Conservation (phyloP, 2,329 filamentous ascomycete genomes). For the Trichoderma simmonsii region DNA sequence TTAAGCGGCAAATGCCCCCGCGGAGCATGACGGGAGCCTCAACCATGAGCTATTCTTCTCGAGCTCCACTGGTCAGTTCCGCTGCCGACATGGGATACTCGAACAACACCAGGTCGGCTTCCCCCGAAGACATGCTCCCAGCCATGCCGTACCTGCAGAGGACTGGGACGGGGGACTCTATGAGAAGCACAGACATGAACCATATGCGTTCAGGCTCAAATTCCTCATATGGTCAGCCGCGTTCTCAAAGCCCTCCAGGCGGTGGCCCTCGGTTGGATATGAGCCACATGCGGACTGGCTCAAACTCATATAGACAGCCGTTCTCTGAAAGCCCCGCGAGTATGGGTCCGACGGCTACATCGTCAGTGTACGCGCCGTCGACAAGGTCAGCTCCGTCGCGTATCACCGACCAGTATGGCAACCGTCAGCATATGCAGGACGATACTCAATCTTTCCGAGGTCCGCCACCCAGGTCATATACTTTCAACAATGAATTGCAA, state of each 20-base stretch:
- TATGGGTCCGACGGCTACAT: slow-evolving; percentile 28
- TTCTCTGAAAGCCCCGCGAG: slow-evolving; percentile 32
- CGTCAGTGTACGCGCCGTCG: slow-evolving; percentile 32
- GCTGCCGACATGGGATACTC: slow-evolving; percentile 60
- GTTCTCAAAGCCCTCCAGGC: slow-evolving; percentile 31
- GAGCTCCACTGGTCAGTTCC: slow-evolving; percentile 58
- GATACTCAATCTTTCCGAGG: slow-evolving; percentile 7
- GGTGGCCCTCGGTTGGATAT: slow-evolving; percentile 25
- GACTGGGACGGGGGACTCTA: slow-evolving; percentile 37
- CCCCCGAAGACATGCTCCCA: slow-evolving; percentile 32
- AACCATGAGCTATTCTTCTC: slow-evolving; percentile 59
- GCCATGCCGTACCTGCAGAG: slow-evolving; percentile 29
- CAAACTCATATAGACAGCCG: slow-evolving; percentile 21
- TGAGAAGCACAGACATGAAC: slow-evolving; percentile 30
- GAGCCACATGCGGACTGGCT: slow-evolving; percentile 22
- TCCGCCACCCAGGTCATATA: neutral
- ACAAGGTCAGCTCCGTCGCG: slow-evolving; percentile 33
- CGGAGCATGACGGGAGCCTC: slow-evolving; percentile 56
- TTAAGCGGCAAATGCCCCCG: slow-evolving; percentile 47
- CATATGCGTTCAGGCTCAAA: slow-evolving; percentile 22
- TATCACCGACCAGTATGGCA: slow-evolving; percentile 31
- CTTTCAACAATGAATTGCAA: neutral
- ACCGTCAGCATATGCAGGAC: neutral
- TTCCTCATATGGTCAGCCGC: slow-evolving; percentile 20
- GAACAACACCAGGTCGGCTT: slow-evolving; percentile 32